Conservation (phyloP, 345 rosid species). For the sweet orange (Citrus sinensis) region DVS_A1.0 CM039163.1:50769001-50769500, state of each 20-base stretch:
- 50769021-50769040: no score
- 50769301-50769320: no score
- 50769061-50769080: no score
- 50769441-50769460: neutral
- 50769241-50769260: neutral
- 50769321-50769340: neutral
- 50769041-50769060: no score
- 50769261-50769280: neutral
- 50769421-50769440: neutral
- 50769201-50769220: neutral
- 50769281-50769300: neutral
- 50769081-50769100: neutral
- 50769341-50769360: neutral
- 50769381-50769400: constrained; percentile 7
- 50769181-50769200: neutral
- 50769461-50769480: neutral
- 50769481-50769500: neutral
- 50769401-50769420: neutral
- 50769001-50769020: no score
- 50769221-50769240: neutral
- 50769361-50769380: neutral
- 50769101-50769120: neutral
- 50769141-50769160: neutral
- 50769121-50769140: neutral
- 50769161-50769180: neutral